A percentile compares a stretch with the other conserved stretches of the same genome.
These are phyloP conservation scores for Neofusicoccum sp. DNA, from an alignment of 2,329 filamentous ascomycete genomes.

Conservation along the genomic window DNA sequence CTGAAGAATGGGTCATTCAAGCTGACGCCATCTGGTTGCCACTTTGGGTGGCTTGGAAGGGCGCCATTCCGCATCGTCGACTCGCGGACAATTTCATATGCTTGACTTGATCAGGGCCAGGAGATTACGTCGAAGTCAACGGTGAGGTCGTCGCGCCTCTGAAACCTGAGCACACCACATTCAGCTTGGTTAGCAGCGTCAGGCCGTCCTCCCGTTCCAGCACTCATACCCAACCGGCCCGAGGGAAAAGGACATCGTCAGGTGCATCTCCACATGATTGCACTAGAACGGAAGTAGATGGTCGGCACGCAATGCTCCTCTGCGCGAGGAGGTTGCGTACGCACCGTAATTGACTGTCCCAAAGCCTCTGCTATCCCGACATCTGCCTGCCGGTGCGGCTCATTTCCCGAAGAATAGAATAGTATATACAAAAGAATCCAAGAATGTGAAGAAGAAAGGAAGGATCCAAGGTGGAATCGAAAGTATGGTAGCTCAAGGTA, in stretches of 20 bases:
- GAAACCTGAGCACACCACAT: neutral
- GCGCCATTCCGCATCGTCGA: neutral
- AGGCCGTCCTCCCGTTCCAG: neutral
- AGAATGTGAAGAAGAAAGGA: neutral
- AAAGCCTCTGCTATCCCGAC: slow-evolving; percentile 4
- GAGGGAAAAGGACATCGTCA: too few species aligned
- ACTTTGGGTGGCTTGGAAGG: neutral
- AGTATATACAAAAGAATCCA: slow-evolving; percentile 1
- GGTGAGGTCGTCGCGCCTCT: neutral
- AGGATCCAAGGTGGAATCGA: neutral
- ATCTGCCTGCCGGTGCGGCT: neutral
- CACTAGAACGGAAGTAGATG: too few species aligned
- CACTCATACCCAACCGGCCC: neutral
- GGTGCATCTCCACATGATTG: too few species aligned
- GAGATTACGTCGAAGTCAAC: neutral
- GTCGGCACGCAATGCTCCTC: too few species aligned
- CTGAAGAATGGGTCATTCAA: neutral
- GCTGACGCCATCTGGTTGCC: neutral
- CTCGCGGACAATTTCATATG: neutral
- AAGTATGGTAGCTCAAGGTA: neutral
- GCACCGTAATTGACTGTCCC: neutral
- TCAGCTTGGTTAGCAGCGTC: neutral
- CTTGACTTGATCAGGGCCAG: neutral
- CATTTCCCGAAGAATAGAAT: neutral
- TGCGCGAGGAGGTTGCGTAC: neutral